phyloP scores from a whole-genome alignment of 495 filamentous ascomycete genomes.

The Tuber melanosporum region DNA sequence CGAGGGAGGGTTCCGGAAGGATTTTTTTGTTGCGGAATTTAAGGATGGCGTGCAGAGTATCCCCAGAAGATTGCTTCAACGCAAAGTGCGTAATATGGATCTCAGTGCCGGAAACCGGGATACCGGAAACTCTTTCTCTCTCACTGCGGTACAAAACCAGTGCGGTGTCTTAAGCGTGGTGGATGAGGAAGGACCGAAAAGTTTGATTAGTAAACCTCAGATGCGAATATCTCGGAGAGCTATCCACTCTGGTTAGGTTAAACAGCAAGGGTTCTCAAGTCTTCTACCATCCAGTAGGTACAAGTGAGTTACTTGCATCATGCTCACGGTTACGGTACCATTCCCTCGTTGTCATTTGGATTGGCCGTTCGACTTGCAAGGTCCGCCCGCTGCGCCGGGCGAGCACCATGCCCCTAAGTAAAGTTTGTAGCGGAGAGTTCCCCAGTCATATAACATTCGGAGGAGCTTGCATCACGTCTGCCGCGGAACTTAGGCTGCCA shows the following conservation, averaged over 20 bases:
- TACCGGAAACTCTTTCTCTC: neutral
- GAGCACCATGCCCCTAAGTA: neutral
- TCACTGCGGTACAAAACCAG: neutral
- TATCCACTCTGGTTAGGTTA: neutral
- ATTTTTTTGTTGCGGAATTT: neutral
- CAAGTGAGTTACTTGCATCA: neutral
- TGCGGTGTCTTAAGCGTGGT: neutral
- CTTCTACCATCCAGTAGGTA: neutral
- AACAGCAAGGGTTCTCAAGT: neutral
- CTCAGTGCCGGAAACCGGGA: neutral
- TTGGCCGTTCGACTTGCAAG: neutral
- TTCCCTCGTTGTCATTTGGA: neutral
- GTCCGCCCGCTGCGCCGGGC: neutral
- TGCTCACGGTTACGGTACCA: neutral
- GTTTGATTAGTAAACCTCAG: neutral
- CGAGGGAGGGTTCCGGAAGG: neutral
- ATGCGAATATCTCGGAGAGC: neutral
- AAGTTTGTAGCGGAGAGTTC: neutral
- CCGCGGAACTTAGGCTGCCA: neutral
- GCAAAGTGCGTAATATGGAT: neutral
- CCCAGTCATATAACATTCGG: neutral
- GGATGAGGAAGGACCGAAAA: neutral
- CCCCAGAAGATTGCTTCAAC: neutral
- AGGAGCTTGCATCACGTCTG: neutral
- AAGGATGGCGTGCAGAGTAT: neutral